Conservation (phyloP, 768 basidiomycete genomes). For the Zangia roseola region DNA sequence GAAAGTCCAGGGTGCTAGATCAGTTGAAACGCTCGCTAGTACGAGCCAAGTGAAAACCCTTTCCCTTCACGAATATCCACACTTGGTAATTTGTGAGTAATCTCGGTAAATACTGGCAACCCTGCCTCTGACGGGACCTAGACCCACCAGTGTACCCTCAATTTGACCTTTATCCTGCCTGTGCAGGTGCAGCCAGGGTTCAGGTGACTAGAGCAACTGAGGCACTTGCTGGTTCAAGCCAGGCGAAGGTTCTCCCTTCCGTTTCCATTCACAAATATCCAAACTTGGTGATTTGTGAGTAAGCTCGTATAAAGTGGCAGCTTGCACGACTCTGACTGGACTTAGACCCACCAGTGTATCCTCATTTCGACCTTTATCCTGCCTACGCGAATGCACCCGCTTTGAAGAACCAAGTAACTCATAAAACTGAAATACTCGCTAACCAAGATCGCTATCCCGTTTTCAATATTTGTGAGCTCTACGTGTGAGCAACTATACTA, state of each 20-base stretch:
- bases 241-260: background rate
- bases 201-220: background rate
- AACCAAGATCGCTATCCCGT: constrained; percentile 22
- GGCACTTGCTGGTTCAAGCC: background rate
- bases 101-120: too few species aligned
- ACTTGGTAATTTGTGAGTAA: constrained; percentile 30
- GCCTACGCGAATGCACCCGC: background rate
- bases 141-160: constrained; percentile 28
- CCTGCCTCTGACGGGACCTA: constrained; percentile 12
- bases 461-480: constrained; percentile 21
- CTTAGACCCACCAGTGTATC: constrained; percentile 25
- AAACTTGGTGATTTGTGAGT: constrained; percentile 30
- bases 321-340: constrained; percentile 8
- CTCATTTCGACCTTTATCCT: constrained; percentile 36
- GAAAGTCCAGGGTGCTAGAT: background rate
- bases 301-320: too few species aligned
- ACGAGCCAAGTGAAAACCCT: background rate
- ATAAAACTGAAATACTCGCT: background rate
- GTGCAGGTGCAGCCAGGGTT: background rate
- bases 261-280: constrained; percentile 20
- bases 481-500: background rate
- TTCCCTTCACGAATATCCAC: constrained; percentile 21
- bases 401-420: background rate
- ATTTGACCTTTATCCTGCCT: constrained; percentile 34
- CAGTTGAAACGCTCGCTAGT: background rate